phyloP scores from a whole-genome alignment of 768 basidiomycete genomes.

The Hygrocybe coccinea region DNA sequence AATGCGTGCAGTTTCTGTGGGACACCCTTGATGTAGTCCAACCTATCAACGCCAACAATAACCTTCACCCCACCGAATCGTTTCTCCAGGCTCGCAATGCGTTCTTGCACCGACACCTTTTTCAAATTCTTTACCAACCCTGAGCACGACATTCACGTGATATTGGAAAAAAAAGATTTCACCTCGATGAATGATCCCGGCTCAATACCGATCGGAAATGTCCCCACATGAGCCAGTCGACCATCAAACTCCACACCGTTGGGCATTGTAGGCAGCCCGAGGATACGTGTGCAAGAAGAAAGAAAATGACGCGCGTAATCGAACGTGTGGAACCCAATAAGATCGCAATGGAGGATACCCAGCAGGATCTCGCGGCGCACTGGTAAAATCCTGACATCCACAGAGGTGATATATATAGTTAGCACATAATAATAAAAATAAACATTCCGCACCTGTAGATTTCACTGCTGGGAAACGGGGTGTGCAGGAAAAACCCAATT shows the following conservation, averaged over 20 bases:
- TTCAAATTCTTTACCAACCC: slow-evolving; percentile 56
- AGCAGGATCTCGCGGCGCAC: slow-evolving; percentile 97
- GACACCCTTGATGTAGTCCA: slow-evolving; percentile 99
- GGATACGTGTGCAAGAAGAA: slow-evolving; percentile 94
- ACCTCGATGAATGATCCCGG: slow-evolving; percentile 86
- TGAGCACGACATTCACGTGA: slow-evolving; percentile 6
- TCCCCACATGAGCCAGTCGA: slow-evolving; percentile 92
- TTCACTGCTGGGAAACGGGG: slow-evolving; percentile 95
- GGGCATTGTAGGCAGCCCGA: slow-evolving; percentile 93
- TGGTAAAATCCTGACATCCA: slow-evolving; percentile 86
- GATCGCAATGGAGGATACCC: slow-evolving; percentile 90
- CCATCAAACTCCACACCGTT: slow-evolving; percentile 97
- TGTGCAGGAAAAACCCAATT: slow-evolving; percentile 98
- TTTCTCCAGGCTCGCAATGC: slow-evolving; percentile 77
- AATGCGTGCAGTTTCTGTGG: slow-evolving; percentile 97
- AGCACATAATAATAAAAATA: background rate
- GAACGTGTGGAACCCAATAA: slow-evolving; percentile 99
- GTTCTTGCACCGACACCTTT: slow-evolving; percentile 72
- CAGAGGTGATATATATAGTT: slow-evolving; percentile 8
- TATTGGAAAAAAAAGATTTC: slow-evolving; percentile 14
- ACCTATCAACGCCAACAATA: slow-evolving; percentile 95
- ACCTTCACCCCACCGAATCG: slow-evolving; percentile 94
- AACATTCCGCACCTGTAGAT: slow-evolving; percentile 74
- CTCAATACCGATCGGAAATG: slow-evolving; percentile 99
- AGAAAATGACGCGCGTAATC: slow-evolving; percentile 99